Evolutionary conservation across 2,329 filamentous ascomycete genomes (phyloP).

Genomic region (Akanthomyces uredinophilus): DNA sequence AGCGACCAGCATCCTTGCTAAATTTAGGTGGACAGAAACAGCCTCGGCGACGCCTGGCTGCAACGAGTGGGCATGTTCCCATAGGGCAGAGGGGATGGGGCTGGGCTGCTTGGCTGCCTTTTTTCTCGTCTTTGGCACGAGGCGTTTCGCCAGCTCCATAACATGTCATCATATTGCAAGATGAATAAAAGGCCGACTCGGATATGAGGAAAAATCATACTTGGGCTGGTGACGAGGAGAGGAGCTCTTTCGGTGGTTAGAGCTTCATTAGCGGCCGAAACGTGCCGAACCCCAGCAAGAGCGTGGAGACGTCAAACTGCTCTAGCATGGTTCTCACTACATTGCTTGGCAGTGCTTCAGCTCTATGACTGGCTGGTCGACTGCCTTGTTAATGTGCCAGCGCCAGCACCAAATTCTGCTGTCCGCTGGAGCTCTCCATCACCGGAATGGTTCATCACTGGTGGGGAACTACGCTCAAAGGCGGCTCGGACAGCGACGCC

Average conservation of each 20-base stretch:
- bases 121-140: not conserved
- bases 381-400: not conserved
- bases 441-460: not conserved
- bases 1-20: not conserved
- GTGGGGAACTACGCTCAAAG: not conserved
- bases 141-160: conserved; percentile 1
- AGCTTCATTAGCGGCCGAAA: not conserved
- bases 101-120: not conserved
- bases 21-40: not conserved
- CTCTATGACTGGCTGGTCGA: not conserved
- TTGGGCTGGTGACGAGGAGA: conserved; percentile 8
- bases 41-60: conserved; percentile 1
- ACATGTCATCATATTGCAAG: conserved; percentile 10
- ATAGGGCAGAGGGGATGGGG: conserved; percentile 5
- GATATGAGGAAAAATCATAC: not conserved
- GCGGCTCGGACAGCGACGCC: not conserved
- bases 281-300: not conserved
- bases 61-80: conserved; percentile 1
- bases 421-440: not conserved
- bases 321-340: not conserved
- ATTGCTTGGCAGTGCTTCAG: not conserved
- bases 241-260: not conserved
- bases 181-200: not conserved
- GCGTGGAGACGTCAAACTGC: not conserved
- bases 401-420: not conserved